Percentiles rank a stretch among this genome's conserved stretches.
phyloP scores from a whole-genome alignment of 805 yeast species.

The Nakazawaea holstii region DNA sequence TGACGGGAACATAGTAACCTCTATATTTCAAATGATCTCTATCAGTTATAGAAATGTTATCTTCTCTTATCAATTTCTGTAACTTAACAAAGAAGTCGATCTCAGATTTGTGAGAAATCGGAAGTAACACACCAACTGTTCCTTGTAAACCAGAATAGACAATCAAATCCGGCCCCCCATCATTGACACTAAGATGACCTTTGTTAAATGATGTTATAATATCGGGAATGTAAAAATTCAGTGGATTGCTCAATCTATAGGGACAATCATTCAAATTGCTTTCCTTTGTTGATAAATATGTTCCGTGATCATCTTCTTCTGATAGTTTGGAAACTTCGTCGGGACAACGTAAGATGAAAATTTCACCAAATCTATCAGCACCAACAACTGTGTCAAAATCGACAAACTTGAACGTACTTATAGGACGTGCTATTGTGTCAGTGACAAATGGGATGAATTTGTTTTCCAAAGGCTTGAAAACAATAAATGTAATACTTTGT shows the following conservation, averaged over 20 bases:
- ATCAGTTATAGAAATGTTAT: constrained; percentile 38
- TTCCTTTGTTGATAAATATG: constrained; percentile 27
- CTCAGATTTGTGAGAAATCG: constrained; percentile 60
- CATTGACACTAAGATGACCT: constrained; percentile 25
- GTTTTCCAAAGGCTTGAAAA: constrained; percentile 41
- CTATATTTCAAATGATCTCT: constrained; percentile 66
- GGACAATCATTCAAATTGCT: constrained; percentile 44
- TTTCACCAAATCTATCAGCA: constrained; percentile 85
- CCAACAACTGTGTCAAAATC: constrained; percentile 76
- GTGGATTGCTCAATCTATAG: constrained; percentile 43
- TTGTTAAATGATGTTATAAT: constrained; percentile 57
- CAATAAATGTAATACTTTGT: constrained; percentile 55
- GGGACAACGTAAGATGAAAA: constrained; percentile 62
- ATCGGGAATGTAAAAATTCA: constrained; percentile 65
- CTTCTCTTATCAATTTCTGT: constrained; percentile 39
- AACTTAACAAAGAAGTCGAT: constrained; percentile 50
- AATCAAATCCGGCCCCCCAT: constrained; percentile 63
- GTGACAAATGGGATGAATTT: constrained; percentile 61
- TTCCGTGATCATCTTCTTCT: constrained; percentile 45
- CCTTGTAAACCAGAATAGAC: constrained; percentile 80
- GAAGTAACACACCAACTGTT: constrained; percentile 66
- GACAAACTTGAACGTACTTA: constrained; percentile 52
- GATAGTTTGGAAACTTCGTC: constrained; percentile 39
- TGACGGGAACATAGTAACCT: constrained; percentile 77
- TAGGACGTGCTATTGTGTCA: constrained; percentile 63